Conservation (phyloP, 345 rosid genomes). For the Camelina neglecta region DNA sequence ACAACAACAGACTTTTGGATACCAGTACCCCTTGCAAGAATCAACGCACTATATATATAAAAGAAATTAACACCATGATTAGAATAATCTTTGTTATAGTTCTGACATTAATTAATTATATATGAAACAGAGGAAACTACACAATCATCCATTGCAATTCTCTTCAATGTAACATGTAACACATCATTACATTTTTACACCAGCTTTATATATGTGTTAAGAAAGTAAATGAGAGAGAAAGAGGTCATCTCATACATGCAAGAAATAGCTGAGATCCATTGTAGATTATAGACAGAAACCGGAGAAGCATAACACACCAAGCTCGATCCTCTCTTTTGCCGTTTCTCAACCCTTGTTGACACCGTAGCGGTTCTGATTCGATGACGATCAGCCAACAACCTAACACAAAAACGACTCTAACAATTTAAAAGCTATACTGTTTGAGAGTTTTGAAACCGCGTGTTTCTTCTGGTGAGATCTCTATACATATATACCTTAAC, state of each 20-base stretch:
- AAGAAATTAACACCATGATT: neutral
- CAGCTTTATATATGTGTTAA: neutral
- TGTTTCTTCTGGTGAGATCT: too few relatives aligned
- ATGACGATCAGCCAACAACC: slow-evolving; percentile 45
- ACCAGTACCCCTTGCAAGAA: slow-evolving; percentile 74
- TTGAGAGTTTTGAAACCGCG: neutral
- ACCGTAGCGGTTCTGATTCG: slow-evolving; percentile 33
- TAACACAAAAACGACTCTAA: slow-evolving; percentile 23
- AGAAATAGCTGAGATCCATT: slow-evolving; percentile 71
- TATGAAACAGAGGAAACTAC: slow-evolving; percentile 4
- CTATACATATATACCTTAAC: slow-evolving; percentile 50
- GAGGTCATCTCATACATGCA: slow-evolving; percentile 54
- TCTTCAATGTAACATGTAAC: neutral
- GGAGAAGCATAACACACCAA: slow-evolving; percentile 63
- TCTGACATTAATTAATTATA: neutral
- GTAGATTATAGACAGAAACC: slow-evolving; percentile 51
- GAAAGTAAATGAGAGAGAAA: neutral
- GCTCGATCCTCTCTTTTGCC: slow-evolving; percentile 52
- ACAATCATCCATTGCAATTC: slow-evolving; percentile 3
- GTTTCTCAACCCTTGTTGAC: slow-evolving; percentile 35
- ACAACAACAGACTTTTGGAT: slow-evolving; percentile 74
- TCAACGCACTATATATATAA: slow-evolving; percentile 52
- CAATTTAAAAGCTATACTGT: neutral
- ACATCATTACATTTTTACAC: neutral
- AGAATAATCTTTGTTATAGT: neutral